Conservation (phyloP, 2,329 filamentous ascomycete genomes). For the Xylariales sp. region DNA sequence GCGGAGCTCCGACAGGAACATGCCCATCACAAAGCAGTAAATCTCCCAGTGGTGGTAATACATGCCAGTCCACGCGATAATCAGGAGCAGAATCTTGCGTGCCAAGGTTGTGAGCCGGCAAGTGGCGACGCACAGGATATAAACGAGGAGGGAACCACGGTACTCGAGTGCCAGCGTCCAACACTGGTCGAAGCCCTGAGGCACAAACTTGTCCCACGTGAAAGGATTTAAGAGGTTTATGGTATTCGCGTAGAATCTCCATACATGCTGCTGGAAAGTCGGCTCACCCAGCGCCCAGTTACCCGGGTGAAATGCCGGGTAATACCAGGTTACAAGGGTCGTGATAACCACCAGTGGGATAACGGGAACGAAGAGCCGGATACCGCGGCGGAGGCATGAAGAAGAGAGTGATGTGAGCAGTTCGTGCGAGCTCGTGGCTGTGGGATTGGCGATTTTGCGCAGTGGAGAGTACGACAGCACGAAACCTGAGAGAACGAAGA, state of each 20-base stretch:
- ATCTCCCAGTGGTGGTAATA: neutral
- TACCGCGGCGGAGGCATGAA: neutral
- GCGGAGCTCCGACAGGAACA: conserved; percentile 4
- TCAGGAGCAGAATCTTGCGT: neutral
- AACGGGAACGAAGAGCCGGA: conserved; percentile 2
- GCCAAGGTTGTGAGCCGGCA: neutral
- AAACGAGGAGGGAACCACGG: conserved; percentile 4
- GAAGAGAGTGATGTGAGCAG: conserved; percentile 1
- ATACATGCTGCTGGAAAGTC: neutral
- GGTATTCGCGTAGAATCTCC: neutral
- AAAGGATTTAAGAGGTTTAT: conserved; percentile 1
- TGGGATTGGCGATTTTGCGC: neutral
- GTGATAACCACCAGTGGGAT: neutral
- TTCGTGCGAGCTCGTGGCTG: neutral
- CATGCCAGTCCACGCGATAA: neutral
- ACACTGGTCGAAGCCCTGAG: neutral
- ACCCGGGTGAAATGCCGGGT: conserved; percentile 1
- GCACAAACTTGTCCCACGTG: neutral
- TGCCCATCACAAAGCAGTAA: conserved; percentile 3
- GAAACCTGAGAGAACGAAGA: conserved; percentile 8
- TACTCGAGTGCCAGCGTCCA: conserved; percentile 5
- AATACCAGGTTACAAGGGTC: conserved; percentile 1
- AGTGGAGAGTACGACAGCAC: conserved; percentile 5
- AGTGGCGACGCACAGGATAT: conserved; percentile 2
- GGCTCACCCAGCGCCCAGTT: neutral